A percentile compares a stretch with the other conserved stretches of the same genome.
These are phyloP conservation scores for Dryas drummondii DNA, from an alignment of 306 rosid species.

Conservation along the genomic window DNA sequence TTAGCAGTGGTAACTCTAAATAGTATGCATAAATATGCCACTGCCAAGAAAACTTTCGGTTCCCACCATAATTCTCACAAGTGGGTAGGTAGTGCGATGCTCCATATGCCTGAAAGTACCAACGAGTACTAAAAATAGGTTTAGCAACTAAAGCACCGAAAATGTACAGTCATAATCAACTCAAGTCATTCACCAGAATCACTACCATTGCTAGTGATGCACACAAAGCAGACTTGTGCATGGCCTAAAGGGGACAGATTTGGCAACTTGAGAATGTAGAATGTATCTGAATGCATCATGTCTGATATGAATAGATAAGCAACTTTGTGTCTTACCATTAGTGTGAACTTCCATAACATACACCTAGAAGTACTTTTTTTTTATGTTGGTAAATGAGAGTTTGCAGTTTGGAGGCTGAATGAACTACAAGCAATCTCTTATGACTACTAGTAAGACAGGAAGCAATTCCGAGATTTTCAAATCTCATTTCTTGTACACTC, in stretches of 20 bases:
- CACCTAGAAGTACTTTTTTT: background rate
- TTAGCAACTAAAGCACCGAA: background rate
- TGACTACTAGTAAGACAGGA: background rate
- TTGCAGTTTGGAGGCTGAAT: background rate
- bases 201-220: background rate
- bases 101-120: background rate
- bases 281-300: background rate
- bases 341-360: background rate
- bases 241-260: background rate
- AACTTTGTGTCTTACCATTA: background rate
- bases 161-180: slow-evolving; percentile 3
- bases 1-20: background rate
- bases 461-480: background rate
- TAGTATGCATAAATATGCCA: background rate
- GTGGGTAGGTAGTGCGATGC: slow-evolving; percentile 8
- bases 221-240: background rate
- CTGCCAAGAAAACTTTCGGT: slow-evolving; percentile 12
- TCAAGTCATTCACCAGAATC: background rate
- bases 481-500: background rate
- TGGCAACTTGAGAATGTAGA: background rate
- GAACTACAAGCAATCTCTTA: background rate
- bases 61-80: slow-evolving; percentile 1
- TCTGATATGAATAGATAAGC: background rate
- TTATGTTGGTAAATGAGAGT: background rate
- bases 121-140: background rate